Evolutionary conservation across 306 rosid species (phyloP).

Genomic region (Lupinus albus): DNA sequence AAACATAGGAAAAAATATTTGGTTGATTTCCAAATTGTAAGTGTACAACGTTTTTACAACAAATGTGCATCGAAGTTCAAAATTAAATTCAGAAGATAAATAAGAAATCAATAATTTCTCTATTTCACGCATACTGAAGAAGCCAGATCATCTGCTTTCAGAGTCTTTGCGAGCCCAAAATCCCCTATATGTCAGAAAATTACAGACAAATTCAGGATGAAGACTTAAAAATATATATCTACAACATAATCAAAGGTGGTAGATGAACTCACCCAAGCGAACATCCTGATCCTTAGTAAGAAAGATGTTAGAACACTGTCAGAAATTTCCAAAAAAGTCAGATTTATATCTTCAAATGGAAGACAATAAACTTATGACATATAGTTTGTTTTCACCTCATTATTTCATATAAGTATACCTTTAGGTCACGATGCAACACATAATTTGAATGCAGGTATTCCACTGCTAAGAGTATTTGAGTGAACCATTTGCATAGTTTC

Average conservation of each 20-base stretch:
- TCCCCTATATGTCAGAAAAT: conserved; percentile 62
- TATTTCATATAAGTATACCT: conserved; percentile 54
- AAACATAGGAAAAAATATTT: background rate
- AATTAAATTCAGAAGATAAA: background rate
- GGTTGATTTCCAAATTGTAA: too few relatives aligned
- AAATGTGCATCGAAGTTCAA: background rate
- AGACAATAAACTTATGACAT: background rate
- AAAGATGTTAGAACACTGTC: conserved; percentile 97
- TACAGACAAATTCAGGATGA: conserved; percentile 41
- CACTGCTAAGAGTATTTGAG: conserved; percentile 89
- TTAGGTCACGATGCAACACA: conserved; percentile 95
- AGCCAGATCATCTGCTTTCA: conserved; percentile 95
- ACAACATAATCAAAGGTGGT: conserved; percentile 28
- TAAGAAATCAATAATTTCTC: conserved; percentile 29
- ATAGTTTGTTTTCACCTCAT: conserved; percentile 10
- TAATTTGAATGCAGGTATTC: conserved; percentile 88
- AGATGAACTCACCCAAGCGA: conserved; percentile 81
- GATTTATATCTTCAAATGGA: conserved; percentile 15
- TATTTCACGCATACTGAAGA: conserved; percentile 76
- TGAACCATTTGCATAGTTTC: conserved; percentile 99
- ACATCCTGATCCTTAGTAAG: conserved; percentile 95
- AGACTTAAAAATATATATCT: conserved; percentile 6
- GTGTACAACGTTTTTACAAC: background rate
- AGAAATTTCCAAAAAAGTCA: conserved; percentile 38
- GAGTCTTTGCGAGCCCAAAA: conserved; percentile 96